Evolutionary conservation across 2,329 filamentous ascomycete genomes (phyloP), one percentile per base, ranked within the genome.

Genomic region (Calonectria leucothoes): DNA sequence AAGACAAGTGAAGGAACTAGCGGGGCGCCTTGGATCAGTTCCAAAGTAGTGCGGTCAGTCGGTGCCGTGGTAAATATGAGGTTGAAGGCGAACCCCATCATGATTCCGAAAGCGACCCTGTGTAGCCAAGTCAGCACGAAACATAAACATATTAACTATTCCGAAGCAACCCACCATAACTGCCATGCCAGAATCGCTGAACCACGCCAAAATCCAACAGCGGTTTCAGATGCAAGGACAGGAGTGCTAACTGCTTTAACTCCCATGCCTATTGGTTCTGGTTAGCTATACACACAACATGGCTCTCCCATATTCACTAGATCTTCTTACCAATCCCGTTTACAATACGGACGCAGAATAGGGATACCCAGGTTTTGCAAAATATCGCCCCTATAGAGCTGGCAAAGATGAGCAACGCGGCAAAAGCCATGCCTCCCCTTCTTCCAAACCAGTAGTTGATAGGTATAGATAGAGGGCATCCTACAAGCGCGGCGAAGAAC

Each of bases 101-200:
- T 82, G 48, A 86, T 84, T 5, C 84, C 84, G 23, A 83, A 84
- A 0, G 85, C 85, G 1, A 86, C 84, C 68, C 49, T 70, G 10
- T 48, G 1, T 2, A 17, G 10, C 6, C 11, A 23, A 17, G 31
- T 59, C 6, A 55, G 49, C 12, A 14, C 20, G 2, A 8, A 31
- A 25, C 27, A 25, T 10, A 15, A 12, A 6, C 25, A 59, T 73
- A 3, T 71, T 81, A 80, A 33, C 25, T 3, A 29, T 1, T 23
- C 11, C 4, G 0, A 74, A 72, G 10, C 81, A 15, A 4, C 17
- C 23, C 57, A 70, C 84, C 84, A 86, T 4, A 88, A 77, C 68
- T 88, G 86, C 86, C 86, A 88, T 4, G 84, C 85, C 0, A 88
- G 80, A 20, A 87, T 85, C 3, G 84, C 84, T n/a, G 85, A 86